These are phyloP conservation scores for Leccinellum rugosiceps DNA, from an alignment of 768 basidiomycete genomes.

Conservation along the genomic window DNA sequence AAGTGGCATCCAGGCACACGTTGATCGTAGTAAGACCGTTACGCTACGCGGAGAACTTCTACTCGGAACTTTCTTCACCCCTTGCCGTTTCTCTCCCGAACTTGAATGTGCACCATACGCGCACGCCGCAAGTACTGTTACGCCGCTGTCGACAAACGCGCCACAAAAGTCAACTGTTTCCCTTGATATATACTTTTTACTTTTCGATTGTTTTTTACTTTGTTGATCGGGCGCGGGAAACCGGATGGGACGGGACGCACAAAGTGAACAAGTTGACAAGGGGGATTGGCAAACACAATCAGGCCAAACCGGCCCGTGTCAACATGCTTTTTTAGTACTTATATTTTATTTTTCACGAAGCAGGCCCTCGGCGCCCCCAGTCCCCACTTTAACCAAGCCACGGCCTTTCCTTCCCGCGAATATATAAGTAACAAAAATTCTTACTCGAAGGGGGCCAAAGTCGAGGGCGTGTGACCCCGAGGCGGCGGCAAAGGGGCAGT, in stretches of 20 bases:
- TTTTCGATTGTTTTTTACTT: background rate
- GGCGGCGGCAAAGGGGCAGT: background rate
- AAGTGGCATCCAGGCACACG: conserved; percentile 10
- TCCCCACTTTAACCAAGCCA: background rate
- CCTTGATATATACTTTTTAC: background rate
- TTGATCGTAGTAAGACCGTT: conserved; percentile 12
- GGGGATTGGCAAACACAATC: background rate
- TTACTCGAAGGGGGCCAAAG: conserved; percentile 7
- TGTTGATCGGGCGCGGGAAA: background rate
- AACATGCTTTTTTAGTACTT: background rate
- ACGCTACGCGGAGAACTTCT: conserved; percentile 11
- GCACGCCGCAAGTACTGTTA: background rate
- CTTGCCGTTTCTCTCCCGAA: background rate
- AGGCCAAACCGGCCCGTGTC: no score
- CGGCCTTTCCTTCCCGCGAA: conserved; percentile 15
- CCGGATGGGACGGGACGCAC: background rate
- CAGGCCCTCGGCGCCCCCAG: background rate
- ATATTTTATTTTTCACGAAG: background rate
- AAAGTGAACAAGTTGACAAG: conserved; percentile 8
- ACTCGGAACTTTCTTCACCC: conserved; percentile 8
- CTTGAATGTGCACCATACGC: background rate
- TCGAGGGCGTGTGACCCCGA: background rate
- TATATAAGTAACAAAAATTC: conserved; percentile 3
- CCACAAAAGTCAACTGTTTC: background rate
- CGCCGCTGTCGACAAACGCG: background rate